Percentiles rank a stretch among this genome's conserved stretches.
Conservation (phyloP, 2,329 filamentous ascomycete genomes). For the Aspergillus flavus region DNA sequence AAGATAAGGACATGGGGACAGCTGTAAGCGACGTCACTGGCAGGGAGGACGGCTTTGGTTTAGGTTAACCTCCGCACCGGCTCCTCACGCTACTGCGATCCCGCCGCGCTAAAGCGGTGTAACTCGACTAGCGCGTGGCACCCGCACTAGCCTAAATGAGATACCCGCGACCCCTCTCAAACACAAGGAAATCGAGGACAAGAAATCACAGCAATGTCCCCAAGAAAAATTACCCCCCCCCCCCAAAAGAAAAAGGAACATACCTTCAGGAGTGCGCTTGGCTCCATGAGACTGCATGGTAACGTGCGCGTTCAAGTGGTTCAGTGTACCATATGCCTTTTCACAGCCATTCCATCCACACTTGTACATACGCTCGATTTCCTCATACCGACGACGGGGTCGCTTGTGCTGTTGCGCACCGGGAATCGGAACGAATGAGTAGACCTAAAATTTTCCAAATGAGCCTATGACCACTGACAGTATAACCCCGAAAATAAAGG, state of each 20-base stretch:
- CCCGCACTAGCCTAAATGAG: slow-evolving; percentile 44
- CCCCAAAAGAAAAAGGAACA: slow-evolving; percentile 40
- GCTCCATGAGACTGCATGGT: slow-evolving; percentile 97
- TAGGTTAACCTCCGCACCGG: slow-evolving; percentile 50
- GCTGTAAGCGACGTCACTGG: neutral
- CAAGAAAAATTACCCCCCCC: neutral
- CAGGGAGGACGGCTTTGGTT: slow-evolving; percentile 17
- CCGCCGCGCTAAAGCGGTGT: slow-evolving; percentile 54
- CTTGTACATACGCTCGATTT: slow-evolving; percentile 99
- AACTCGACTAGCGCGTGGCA: slow-evolving; percentile 47
- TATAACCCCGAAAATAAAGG: neutral
- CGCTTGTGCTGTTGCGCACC: slow-evolving; percentile 97
- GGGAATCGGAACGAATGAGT: slow-evolving; percentile 96
- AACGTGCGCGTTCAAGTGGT: slow-evolving; percentile 96
- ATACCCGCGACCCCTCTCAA: slow-evolving; percentile 37
- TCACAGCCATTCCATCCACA: slow-evolving; percentile 98
- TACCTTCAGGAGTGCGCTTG: slow-evolving; percentile 97
- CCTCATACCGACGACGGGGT: slow-evolving; percentile 88
- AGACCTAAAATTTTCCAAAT: slow-evolving; percentile 65
- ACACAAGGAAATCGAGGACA: slow-evolving; percentile 12
- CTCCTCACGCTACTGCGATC: slow-evolving; percentile 56
- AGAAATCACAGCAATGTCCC: slow-evolving; percentile 5
- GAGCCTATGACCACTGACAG: slow-evolving; percentile 19
- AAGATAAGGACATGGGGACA: neutral
- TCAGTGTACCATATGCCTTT: slow-evolving; percentile 96